Conservation (phyloP, 2,329 filamentous ascomycete species). For the Botrytis pseudocinerea region DNA sequence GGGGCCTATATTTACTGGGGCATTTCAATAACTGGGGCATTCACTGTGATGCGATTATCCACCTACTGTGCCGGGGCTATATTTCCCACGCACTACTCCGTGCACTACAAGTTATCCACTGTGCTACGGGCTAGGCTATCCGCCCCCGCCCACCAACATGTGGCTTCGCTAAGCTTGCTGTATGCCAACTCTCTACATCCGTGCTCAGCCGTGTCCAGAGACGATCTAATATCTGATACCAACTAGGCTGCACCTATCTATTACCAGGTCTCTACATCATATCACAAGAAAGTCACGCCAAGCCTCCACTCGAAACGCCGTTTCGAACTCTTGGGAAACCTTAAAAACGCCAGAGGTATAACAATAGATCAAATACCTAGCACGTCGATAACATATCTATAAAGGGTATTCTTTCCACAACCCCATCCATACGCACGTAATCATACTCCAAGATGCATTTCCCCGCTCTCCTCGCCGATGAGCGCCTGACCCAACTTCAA, state of each 20-base stretch:
- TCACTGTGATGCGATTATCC: neutral
- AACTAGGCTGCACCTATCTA: neutral
- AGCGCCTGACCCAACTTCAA: conserved; percentile 2
- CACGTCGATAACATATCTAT: neutral
- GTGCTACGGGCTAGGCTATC: neutral
- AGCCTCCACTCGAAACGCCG: neutral
- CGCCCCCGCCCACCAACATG: neutral
- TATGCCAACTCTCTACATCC: neutral
- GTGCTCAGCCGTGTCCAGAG: conserved; percentile 7
- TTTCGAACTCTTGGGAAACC: neutral
- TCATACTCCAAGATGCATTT: conserved; percentile 10
- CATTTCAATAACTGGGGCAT: neutral
- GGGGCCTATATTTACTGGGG: conserved; percentile 1
- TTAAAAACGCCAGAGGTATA: neutral
- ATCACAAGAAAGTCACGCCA: neutral
- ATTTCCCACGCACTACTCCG: neutral
- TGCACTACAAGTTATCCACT: neutral
- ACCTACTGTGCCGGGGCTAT: neutral
- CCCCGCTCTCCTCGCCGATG: conserved; percentile 12
- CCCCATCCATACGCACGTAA: neutral
- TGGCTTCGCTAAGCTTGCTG: neutral
- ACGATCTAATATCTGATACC: neutral
- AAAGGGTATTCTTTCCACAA: conserved; percentile 2
- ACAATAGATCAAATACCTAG: neutral
- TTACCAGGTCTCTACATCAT: neutral